These are phyloP conservation scores for Penicillium cinerascens DNA, from an alignment of 495 filamentous ascomycete species.

Conservation along the genomic window DNA sequence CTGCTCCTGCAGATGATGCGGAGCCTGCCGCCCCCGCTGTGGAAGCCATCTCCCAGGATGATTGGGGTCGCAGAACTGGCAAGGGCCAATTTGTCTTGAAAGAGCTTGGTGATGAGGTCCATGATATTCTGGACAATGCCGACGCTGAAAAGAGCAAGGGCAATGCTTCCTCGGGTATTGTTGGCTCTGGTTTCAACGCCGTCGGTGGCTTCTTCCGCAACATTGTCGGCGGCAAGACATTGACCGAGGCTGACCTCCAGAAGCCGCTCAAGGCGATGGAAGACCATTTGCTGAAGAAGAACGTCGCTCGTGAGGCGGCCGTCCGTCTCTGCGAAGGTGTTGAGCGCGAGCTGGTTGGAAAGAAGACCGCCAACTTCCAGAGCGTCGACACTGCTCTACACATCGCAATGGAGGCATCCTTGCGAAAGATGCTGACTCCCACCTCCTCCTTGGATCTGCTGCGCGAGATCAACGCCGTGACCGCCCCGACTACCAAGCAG, in stretches of 20 bases:
- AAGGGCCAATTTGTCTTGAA: conserved; percentile 93
- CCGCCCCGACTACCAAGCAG: conserved; percentile 50
- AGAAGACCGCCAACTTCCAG: conserved; percentile 91
- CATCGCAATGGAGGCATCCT: conserved; percentile 80
- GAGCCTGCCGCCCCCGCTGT: conserved; percentile 51
- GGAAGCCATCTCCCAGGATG: conserved; percentile 69
- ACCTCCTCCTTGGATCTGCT: conserved; percentile 92
- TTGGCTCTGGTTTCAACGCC: conserved; percentile 72
- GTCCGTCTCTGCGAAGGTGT: conserved; percentile 88
- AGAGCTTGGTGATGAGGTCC: conserved; percentile 90
- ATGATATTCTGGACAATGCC: conserved; percentile 74
- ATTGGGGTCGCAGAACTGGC: conserved; percentile 78
- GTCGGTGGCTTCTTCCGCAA: conserved; percentile 88
- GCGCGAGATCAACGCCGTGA: conserved; percentile 82
- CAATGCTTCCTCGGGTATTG: conserved; percentile 54
- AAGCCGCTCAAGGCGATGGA: conserved; percentile 95
- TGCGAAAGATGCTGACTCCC: conserved; percentile 91
- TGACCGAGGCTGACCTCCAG: conserved; percentile 82
- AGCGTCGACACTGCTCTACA: conserved; percentile 81
- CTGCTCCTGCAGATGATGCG: conserved; percentile 55
- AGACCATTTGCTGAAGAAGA: conserved; percentile 91
- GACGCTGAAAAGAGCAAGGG: conserved; percentile 58
- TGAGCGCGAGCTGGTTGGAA: conserved; percentile 79
- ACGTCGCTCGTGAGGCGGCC: conserved; percentile 92
- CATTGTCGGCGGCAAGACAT: conserved; percentile 86